Evolutionary conservation across 2,329 filamentous ascomycete genomes (phyloP).

Genomic region (Cladorrhinum sp.): DNA sequence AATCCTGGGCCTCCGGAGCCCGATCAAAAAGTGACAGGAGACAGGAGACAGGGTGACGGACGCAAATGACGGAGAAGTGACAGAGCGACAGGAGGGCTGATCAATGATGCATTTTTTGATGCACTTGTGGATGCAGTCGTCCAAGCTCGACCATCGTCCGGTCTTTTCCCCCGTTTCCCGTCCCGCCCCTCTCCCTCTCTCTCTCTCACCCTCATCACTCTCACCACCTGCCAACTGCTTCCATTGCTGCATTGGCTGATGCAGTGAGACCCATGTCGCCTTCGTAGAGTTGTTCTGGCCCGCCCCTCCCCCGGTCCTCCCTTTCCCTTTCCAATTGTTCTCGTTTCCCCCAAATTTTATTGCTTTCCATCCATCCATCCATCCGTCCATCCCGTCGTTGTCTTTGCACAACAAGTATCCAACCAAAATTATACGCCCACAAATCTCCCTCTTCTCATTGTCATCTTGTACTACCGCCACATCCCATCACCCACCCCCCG

Average conservation of each 20-base stretch:
- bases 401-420: background rate
- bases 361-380: background rate
- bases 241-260: no score
- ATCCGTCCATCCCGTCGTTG: no score
- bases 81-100: background rate
- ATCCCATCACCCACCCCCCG: background rate
- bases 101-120: background rate
- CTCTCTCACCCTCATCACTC: background rate
- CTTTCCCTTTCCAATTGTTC: background rate
- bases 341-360: background rate
- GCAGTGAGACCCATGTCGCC: background rate
- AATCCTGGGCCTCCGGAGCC: background rate
- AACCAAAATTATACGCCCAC: background rate
- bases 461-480: background rate
- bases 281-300: background rate
- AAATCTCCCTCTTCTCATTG: background rate
- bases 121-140: background rate
- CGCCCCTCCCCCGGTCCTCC: background rate
- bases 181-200: background rate
- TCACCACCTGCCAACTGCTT: background rate
- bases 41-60: no score
- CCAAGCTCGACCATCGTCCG: background rate
- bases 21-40: background rate
- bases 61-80: background rate
- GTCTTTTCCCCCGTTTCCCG: background rate